Conservation (phyloP, 2,329 filamentous ascomycete genomes). For the Conoideocrella luteorostrata region DNA sequence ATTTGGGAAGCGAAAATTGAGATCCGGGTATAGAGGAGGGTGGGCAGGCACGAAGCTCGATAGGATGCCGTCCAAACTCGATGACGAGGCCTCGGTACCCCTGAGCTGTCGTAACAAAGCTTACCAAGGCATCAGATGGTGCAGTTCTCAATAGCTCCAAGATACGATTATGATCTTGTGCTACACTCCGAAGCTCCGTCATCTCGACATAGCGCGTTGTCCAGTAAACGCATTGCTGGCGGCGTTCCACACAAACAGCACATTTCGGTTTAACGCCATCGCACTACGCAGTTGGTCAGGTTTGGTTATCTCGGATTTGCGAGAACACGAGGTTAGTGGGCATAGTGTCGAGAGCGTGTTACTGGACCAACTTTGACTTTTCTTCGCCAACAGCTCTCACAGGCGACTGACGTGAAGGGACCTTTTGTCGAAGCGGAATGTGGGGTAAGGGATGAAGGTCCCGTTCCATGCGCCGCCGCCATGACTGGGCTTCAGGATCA, state of each 20-base stretch:
- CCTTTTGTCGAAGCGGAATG: background rate
- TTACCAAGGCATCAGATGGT: background rate
- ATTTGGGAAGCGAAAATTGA: background rate
- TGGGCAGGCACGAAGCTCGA: background rate
- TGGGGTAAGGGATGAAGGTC: too few species aligned
- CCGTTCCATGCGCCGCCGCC: too few species aligned
- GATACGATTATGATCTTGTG: background rate
- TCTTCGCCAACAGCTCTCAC: background rate
- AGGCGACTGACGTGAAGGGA: background rate
- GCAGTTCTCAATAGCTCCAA: background rate
- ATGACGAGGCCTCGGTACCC: background rate
- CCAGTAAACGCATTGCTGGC: slow-evolving; percentile 2
- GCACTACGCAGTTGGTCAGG: too few species aligned
- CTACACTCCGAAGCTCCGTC: background rate
- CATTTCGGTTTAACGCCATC: slow-evolving; percentile 1
- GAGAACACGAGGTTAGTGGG: background rate
- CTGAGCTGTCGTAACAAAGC: background rate
- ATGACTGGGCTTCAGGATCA: too few species aligned
- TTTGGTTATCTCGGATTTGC: too few species aligned
- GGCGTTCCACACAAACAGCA: background rate
- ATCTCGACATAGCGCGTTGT: background rate
- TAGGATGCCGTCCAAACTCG: background rate
- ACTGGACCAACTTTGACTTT: slow-evolving; percentile 1
- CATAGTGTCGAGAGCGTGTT: background rate
- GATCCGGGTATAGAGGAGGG: background rate